Percentiles rank a stretch among this genome's conserved stretches.
Evolutionary conservation across 805 yeast genomes (phyloP).

Genomic region (Candida orba): DNA sequence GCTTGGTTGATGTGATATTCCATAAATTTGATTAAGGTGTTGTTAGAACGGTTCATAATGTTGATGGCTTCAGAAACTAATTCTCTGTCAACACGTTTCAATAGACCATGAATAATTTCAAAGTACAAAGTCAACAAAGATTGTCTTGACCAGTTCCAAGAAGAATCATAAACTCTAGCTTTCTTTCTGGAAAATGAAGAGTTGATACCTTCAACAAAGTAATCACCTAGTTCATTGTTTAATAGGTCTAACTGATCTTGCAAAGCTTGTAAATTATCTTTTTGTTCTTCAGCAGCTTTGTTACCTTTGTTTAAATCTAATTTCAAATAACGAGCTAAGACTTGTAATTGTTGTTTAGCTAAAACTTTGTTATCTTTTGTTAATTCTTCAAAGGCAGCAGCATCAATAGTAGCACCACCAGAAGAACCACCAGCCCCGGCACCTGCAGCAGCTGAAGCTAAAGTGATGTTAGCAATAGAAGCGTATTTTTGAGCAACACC

Average conservation of each 20-base stretch:
- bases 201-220: constrained; percentile 83
- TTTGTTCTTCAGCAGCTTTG: constrained; percentile 66
- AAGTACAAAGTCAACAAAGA: constrained; percentile 89
- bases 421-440: constrained; percentile 45
- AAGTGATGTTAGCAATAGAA: constrained; percentile 66
- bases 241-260: constrained; percentile 87
- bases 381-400: constrained; percentile 83
- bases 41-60: constrained; percentile 96
- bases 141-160: constrained; percentile 99
- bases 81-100: constrained; percentile 88
- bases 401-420: constrained; percentile 85
- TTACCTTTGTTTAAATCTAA: constrained; percentile 89
- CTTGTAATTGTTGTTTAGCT: constrained; percentile 63
- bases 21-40: constrained; percentile 91
- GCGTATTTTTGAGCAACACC: constrained; percentile 80
- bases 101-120: constrained; percentile 92
- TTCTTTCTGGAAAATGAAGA: constrained; percentile 88
- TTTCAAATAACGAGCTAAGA: constrained; percentile 90
- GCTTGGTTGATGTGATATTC: constrained; percentile 69
- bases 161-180: constrained; percentile 94
- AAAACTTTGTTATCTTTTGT: constrained; percentile 41
- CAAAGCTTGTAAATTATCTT: constrained; percentile 73
- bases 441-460: constrained; percentile 55
- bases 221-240: constrained; percentile 74
- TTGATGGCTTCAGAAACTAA: constrained; percentile 93